A percentile compares a stretch with the other conserved stretches of the same genome.
Conservation (phyloP, 805 yeast genomes). For the Hanseniaspora mollemarum region DNA sequence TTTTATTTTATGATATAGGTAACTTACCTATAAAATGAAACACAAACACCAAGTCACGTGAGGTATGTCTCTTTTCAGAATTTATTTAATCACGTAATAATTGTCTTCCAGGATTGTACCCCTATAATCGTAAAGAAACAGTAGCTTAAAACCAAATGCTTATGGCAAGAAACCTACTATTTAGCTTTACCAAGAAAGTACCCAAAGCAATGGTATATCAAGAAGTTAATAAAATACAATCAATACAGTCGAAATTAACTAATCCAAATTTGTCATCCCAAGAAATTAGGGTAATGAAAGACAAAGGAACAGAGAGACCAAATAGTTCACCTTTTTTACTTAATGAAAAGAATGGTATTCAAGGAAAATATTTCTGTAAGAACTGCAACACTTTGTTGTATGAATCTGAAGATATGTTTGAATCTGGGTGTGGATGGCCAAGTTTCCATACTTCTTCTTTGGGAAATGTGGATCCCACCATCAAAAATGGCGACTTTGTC, state of each 20-base stretch:
- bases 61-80: too few species aligned
- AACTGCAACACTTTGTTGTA: constrained; percentile 78
- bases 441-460: constrained; percentile 75
- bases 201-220: background rate
- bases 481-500: background rate
- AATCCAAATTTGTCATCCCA: constrained; percentile 59
- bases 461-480: constrained; percentile 24
- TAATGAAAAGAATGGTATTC: constrained; percentile 12
- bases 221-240: background rate
- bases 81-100: too few species aligned
- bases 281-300: constrained; percentile 68
- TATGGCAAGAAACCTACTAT: background rate
- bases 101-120: too few species aligned
- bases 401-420: constrained; percentile 67
- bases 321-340: constrained; percentile 23
- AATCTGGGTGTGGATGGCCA: constrained; percentile 97
- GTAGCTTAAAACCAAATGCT: background rate
- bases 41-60: too few species aligned
- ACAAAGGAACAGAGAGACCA: constrained; percentile 36
- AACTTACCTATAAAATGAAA: too few species aligned
- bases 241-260: constrained; percentile 27
- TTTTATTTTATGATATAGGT: too few species aligned
- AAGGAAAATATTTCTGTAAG: constrained; percentile 57
- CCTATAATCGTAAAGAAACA: too few species aligned
- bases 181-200: background rate